phyloP scores from a whole-genome alignment of 2,329 filamentous ascomycete species.

The Leptographium lundbergii region DNA sequence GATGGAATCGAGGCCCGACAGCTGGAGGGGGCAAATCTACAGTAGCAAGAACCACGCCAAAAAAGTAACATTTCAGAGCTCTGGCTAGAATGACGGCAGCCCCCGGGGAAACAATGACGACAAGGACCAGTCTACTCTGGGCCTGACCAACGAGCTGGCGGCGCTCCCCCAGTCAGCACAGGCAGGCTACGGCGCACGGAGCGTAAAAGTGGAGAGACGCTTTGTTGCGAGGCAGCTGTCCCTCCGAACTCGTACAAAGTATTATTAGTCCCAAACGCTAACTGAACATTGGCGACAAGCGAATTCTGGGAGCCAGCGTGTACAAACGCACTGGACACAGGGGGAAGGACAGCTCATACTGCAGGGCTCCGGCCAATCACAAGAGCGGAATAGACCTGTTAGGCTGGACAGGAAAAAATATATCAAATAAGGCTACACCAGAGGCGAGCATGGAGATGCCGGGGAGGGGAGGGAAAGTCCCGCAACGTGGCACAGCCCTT shows the following conservation, averaged over 20 bases:
- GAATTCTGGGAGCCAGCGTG: not conserved
- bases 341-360: not conserved
- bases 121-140: not conserved
- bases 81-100: not conserved
- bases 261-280: not conserved
- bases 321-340: no score
- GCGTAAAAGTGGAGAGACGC: no score
- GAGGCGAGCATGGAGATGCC: not conserved
- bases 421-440: not conserved
- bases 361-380: not conserved
- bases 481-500: not conserved
- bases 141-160: not conserved
- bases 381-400: not conserved
- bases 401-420: not conserved
- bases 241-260: no score
- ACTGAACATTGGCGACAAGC: slow-evolving; percentile 7
- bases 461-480: not conserved
- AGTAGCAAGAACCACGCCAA: no score
- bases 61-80: not conserved
- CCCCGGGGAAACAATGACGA: not conserved
- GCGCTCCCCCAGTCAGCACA: not conserved
- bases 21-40: not conserved
- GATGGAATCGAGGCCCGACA: not conserved
- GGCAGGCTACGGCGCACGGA: not conserved
- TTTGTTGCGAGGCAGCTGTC: not conserved